phyloP scores from a whole-genome alignment of 2,329 filamentous ascomycete species.

The Chrysosporium queenslandicum region DNA sequence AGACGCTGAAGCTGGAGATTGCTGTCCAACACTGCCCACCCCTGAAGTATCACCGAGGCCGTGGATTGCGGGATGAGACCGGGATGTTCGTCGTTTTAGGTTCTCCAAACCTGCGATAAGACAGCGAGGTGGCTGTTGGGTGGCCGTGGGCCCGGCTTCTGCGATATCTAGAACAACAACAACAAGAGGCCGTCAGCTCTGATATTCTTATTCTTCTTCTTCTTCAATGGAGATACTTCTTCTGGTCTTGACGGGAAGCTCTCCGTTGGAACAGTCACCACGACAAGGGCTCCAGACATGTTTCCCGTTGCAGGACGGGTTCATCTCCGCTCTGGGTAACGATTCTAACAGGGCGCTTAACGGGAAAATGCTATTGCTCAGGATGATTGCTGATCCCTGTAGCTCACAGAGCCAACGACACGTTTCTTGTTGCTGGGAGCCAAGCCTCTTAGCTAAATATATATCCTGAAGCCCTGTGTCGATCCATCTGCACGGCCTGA shows the following conservation, averaged over 20 bases:
- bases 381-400: background rate
- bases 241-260: too few relatives aligned
- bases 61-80: background rate
- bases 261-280: background rate
- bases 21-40: too few relatives aligned
- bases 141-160: too few relatives aligned
- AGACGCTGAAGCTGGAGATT: too few relatives aligned
- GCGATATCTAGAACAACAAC: too few relatives aligned
- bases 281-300: background rate
- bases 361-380: conserved; percentile 1
- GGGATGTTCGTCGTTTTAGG: background rate
- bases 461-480: background rate
- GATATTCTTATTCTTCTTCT: too few relatives aligned
- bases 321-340: background rate
- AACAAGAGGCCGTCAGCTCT: too few relatives aligned
- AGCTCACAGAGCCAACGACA: background rate
- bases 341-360: background rate
- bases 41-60: background rate
- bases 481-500: background rate
- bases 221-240: too few relatives aligned
- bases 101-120: too few relatives aligned
- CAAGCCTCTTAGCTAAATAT: background rate
- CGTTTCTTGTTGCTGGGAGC: background rate
- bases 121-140: too few relatives aligned
- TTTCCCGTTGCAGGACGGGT: background rate